Base-by-base conservation (phyloP, 2,329 filamentous ascomycete genomes). In the Xylaria sp. region DNA sequence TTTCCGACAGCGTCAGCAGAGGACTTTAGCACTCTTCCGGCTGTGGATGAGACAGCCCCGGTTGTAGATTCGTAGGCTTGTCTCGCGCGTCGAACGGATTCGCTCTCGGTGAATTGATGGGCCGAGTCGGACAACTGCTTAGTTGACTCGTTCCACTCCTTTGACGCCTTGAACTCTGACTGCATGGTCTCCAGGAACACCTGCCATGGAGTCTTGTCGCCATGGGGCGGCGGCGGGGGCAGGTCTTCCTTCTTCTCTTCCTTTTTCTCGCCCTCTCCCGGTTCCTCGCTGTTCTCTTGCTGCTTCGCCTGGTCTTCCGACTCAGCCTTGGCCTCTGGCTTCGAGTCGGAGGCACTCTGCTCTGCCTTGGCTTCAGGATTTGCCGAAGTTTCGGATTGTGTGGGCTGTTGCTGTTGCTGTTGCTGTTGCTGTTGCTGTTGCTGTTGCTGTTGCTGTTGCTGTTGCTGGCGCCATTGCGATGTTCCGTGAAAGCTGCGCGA, bases 81-180 rank as follows among this genome's bases (percentile, higher is more conserved):
- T 73, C 92, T 90, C 36, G 95, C 96, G 75, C 90, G 90, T 78
- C 94, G 91, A 18, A 99, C 93, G 20, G 91, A 92, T 78, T 98
- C 94, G 78, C 94, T 98, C 83, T 98, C 95, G 39, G 91, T 91
- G 78, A 99, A 96, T 77, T 98, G 91, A 78, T 97, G 92, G 20
- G 95, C 94, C 6, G 92, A 93, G 58, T 93, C 93, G 20, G 93
- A 92, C 51, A 99, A 88, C 73, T 96, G 93, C 84, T 99, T 98
- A 51, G 95, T 99, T 52, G 94, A 97, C 79, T 99, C 96, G 78
- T 99, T 97, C 96, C 96, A 99, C 81, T 99, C 96, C 79, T 98
- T 97, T 18, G 94, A 98, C 62, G 94, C 92, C 81, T 98, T 94
- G 83, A 99, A 97, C 82, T 99, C 96, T 66, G 86, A 88, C 80